Base-by-base conservation (phyloP, 202 grass and related monocot genomes). In the Thinopyrum obtusiflorum region DNA sequence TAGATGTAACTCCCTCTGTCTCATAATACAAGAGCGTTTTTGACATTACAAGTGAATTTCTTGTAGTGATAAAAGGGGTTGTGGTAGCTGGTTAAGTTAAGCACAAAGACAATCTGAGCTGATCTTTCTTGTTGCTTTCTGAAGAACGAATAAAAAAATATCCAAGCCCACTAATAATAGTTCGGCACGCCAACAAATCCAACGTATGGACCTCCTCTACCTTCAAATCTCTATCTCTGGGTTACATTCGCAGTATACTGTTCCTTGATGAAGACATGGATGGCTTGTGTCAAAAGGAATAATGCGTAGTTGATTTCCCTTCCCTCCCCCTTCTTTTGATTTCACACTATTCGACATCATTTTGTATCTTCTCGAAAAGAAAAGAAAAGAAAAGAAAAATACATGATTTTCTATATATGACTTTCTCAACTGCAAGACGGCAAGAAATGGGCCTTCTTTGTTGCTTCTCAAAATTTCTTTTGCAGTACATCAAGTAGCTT, bases 271-370 rank as follows among this genome's bases (percentile, higher is more conserved):
- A 63, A 32, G 47, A 59, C n/a, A 17, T 78, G 42, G 31, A 74
- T 32, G 59, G 29, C 74, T 74, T 80, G 55, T 79, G 31, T 32
- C 5, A 59, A 80, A 55, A 13, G 21, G 6, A 73, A 33, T n/a
- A 60, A 32, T 18, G 44, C 47, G 68, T 81, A 24, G 46, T 37
- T 76, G 82, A 89, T 77, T 89, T 81, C 40, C 46, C 70, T 49
- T 1, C 32, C 68, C n/a, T 73, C 25, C 11, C 21, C 70, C 24
- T 47, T 73, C 11, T 73, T 27, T 17, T 0, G 7, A 10, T 5
- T 73, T 9, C 46, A 26, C 9, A 39, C 33, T 65, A 33, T 74
- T 66, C n/a, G 3, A 74, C 12, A 11, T 26, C 75, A 14, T n/a
- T 9, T 62, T 68, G 25, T 78, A 78, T 47, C 17, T 14, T 51